Evolutionary conservation across 352 stramenopile genomes (phyloP).

Genomic region (Globisporangium cystogenes): DNA sequence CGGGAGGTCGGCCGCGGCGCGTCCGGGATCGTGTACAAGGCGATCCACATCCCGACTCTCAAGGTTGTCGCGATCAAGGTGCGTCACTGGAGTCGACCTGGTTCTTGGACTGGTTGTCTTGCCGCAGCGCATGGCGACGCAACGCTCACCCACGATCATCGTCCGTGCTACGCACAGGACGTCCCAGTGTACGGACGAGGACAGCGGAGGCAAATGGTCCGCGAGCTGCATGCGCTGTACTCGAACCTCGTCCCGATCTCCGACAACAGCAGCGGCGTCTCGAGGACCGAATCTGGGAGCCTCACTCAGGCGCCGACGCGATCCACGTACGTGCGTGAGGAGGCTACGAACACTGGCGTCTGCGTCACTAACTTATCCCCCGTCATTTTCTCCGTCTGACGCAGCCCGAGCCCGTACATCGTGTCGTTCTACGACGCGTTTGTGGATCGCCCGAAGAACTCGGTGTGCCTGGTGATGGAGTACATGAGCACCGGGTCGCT

Average conservation of each 20-base stretch:
- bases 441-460: conserved; percentile 83
- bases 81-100: not conserved
- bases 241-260: conserved; percentile 84
- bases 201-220: conserved; percentile 87
- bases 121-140: not conserved
- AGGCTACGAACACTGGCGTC: too few species aligned
- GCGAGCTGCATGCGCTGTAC: conserved; percentile 87
- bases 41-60: conserved; percentile 87
- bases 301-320: conserved; percentile 8
- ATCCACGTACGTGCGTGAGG: conserved; percentile 25
- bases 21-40: conserved; percentile 85
- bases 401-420: conserved; percentile 81
- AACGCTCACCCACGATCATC: too few species aligned
- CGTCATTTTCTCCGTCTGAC: not conserved
- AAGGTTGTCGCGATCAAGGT: conserved; percentile 90
- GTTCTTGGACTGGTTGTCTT: not conserved
- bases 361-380: too few species aligned
- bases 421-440: conserved; percentile 93
- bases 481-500: conserved; percentile 91
- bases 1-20: conserved; percentile 74
- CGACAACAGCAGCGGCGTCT: conserved; percentile 23
- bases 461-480: conserved; percentile 90
- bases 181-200: conserved; percentile 80
- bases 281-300: conserved; percentile 6
- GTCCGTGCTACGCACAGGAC: conserved; percentile 37